Conservation (phyloP, 805 yeast species). For the Metschnikowia peoriensis region DNA sequence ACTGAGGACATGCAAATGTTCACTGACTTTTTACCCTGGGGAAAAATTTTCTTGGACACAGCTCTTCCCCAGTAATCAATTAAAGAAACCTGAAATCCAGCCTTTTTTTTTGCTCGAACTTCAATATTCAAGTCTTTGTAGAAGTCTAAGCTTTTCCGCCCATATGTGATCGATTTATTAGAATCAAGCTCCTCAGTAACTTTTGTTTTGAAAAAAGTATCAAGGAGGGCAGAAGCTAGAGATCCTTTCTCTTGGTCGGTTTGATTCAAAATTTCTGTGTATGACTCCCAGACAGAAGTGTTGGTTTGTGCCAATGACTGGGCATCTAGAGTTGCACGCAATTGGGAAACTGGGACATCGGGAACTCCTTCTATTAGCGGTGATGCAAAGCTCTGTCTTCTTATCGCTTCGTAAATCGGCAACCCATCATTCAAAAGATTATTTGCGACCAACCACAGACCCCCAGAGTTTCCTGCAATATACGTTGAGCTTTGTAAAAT, state of each 20-base stretch:
- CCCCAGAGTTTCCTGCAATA: conserved; percentile 68
- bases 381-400: conserved; percentile 31
- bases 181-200: background rate
- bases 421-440: conserved; percentile 31
- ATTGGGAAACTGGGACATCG: conserved; percentile 38
- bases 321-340: conserved; percentile 10
- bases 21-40: conserved; percentile 31
- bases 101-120: conserved; percentile 49
- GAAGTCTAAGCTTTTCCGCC: conserved; percentile 26
- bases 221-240: conserved; percentile 5
- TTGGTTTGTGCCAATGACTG: conserved; percentile 61
- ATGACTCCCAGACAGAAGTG: conserved; percentile 42
- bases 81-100: conserved; percentile 55
- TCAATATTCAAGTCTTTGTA: conserved; percentile 54
- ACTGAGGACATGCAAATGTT: conserved; percentile 40
- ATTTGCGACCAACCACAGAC: conserved; percentile 65
- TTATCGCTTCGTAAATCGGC: conserved; percentile 22
- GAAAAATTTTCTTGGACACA: conserved; percentile 46
- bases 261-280: conserved; percentile 2
- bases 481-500: conserved; percentile 54
- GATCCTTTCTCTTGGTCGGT: conserved; percentile 8
- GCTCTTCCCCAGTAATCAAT: conserved; percentile 74
- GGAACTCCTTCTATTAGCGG: conserved; percentile 59
- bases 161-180: background rate
- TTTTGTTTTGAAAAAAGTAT: conserved; percentile 9